These are phyloP conservation scores for Lepidium africanum DNA, from an alignment of 345 rosid genomes.

Conservation along the genomic window DNA sequence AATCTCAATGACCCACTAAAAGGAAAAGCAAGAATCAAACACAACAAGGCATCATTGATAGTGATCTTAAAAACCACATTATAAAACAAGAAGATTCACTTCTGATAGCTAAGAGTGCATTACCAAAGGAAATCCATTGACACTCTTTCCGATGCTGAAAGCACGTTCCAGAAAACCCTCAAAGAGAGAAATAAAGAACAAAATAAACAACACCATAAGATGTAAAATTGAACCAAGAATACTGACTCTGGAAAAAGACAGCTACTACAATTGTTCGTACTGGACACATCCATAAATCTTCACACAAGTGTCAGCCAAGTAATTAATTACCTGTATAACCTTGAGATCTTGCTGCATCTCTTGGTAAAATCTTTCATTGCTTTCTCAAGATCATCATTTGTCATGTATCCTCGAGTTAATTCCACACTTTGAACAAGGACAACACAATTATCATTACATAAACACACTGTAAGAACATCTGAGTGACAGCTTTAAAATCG, in stretches of 20 bases:
- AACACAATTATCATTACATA: not conserved
- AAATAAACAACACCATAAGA: constrained; percentile 43
- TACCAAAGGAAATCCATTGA: constrained; percentile 91
- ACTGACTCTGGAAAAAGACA: not conserved
- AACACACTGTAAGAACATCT: not conserved
- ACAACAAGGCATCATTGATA: not conserved
- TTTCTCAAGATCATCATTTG: constrained; percentile 65
- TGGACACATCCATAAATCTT: not conserved
- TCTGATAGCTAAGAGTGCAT: constrained; percentile 8
- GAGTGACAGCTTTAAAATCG: not conserved
- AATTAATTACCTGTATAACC: constrained; percentile 74
- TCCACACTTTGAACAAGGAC: constrained; percentile 32
- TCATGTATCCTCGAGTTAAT: constrained; percentile 62
- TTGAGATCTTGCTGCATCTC: constrained; percentile 71
- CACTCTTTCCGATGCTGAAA: constrained; percentile 91
- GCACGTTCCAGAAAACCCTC: constrained; percentile 59
- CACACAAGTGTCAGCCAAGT: not conserved
- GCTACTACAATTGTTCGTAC: not conserved
- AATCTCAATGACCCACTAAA: constrained; percentile 92
- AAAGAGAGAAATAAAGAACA: constrained; percentile 58
- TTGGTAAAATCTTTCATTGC: constrained; percentile 63
- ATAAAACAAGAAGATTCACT: not conserved
- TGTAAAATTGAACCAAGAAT: not conserved
- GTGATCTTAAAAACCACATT: not conserved
- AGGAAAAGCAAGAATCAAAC: not conserved